Percentiles rank a stretch among this genome's conserved stretches.
These are phyloP conservation scores for Barbarea vulgaris DNA, from an alignment of 345 rosid genomes.

Conservation along the genomic window DNA sequence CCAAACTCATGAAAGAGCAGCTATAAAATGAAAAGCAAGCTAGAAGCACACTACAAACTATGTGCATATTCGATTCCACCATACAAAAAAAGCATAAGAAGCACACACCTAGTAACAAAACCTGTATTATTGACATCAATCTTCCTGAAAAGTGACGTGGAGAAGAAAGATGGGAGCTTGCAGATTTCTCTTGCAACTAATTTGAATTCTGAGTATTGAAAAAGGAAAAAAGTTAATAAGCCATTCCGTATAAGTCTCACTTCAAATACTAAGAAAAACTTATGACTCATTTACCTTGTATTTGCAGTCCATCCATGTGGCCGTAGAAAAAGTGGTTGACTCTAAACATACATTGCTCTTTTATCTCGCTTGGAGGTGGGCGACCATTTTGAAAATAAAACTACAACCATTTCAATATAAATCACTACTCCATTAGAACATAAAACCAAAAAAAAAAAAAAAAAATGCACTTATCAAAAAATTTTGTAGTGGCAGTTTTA, in stretches of 20 bases:
- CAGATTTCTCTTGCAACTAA: conserved; percentile 80
- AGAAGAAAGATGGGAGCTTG: conserved; percentile 91
- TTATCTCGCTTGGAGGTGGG: conserved; percentile 80
- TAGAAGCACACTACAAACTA: background rate
- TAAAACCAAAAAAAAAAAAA: background rate
- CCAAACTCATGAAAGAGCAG: background rate
- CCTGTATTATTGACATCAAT: conserved; percentile 70
- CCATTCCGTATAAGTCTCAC: background rate
- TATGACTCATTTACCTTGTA: conserved; percentile 54
- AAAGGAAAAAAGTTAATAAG: background rate
- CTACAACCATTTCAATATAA: conserved; percentile 50
- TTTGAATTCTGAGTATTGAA: conserved; percentile 56
- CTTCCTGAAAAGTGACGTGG: conserved; percentile 68
- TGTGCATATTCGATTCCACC: background rate
- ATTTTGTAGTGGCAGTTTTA: conserved; percentile 11
- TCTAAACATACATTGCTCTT: conserved; percentile 70
- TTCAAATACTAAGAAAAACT: background rate
- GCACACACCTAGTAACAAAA: conserved; percentile 66
- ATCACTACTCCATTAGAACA: background rate
- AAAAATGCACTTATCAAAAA: background rate
- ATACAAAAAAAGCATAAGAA: conserved; percentile 16
- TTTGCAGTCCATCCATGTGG: conserved; percentile 69
- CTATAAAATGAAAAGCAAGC: background rate
- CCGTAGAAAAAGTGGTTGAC: conserved; percentile 74
- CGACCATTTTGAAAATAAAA: conserved; percentile 94